Evolutionary conservation across 805 yeast genomes (phyloP), one percentile per base, ranked within the genome.

Genomic region (Yamadazyma nakazawae): DNA sequence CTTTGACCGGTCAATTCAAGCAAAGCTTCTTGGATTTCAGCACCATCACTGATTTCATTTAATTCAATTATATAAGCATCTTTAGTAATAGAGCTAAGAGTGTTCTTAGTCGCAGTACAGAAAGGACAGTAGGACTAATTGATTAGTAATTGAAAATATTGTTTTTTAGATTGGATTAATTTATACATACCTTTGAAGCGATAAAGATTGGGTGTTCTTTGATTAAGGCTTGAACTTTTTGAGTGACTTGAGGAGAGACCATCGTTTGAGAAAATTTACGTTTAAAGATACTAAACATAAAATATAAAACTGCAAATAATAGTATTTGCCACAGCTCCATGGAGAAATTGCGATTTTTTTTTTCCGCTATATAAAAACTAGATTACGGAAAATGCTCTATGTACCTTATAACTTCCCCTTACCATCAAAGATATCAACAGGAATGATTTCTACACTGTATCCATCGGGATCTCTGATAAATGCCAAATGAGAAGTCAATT

Each of bases 401-500:
- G 19, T 34, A 18, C n/a, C 10, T 16, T 43, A 43, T 30, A 43
- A 43, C 31, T 43, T 43, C 17, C 21, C n/a, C 19, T 43, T 28
- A 13, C n/a, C 41, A 11, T 36, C 35, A 19, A 37, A 48, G 24
- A 43, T 21, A 19, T 41, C 45, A 12, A 10, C 14, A 34, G 53
- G 34, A 17, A 49, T 37, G 45, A 91, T 75, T 70, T 90, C 96
- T 56, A 92, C 73, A 48, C 83, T 76, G 72, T 92, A 94, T 61
- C 90, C 89, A 67, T 92, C 98, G 12, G 97, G 97, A 61, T 92
- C 99, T 49, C 75, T 72, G 46, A 92, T 64, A 56, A 88, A 85
- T 2, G 88, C 97, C 62, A 85, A 70, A 46, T 73, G 67, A 7
- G 43, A 40, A 55, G 80, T 78, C 67, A 81, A 57, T 34, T 68